Evolutionary conservation across 768 basidiomycete species (phyloP).

Genomic region (Crepidotus variabilis): DNA sequence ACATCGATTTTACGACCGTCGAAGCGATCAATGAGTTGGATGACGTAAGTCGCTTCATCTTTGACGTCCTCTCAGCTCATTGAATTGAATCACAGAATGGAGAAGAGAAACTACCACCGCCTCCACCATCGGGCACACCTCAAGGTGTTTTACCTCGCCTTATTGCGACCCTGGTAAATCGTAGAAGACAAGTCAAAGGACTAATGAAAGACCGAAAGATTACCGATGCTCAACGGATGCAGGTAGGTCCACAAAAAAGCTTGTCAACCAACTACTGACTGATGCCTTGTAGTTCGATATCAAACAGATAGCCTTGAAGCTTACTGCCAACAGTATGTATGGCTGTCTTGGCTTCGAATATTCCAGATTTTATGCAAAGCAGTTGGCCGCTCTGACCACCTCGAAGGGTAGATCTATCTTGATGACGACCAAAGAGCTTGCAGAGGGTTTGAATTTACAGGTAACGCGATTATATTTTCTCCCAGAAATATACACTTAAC

Average conservation of each 20-base stretch:
- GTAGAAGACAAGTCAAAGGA: constrained; percentile 86
- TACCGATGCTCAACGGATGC: constrained; percentile 71
- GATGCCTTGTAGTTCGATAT: constrained; percentile 73
- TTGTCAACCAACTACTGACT: too few relatives aligned
- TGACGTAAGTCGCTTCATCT: constrained; percentile 32
- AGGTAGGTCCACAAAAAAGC: constrained; percentile 42
- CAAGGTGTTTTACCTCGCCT: constrained; percentile 96
- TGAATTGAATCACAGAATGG: constrained; percentile 30
- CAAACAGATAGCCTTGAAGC: constrained; percentile 93
- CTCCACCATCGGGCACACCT: constrained; percentile 62
- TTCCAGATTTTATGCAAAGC: constrained; percentile 93
- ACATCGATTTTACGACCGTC: constrained; percentile 98
- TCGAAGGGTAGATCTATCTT: constrained; percentile 97
- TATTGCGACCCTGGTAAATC: constrained; percentile 92
- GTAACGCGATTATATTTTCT: constrained; percentile 42
- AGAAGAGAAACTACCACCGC: constrained; percentile 88
- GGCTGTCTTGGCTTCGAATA: constrained; percentile 98
- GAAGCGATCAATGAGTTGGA: constrained; percentile 60
- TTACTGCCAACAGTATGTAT: constrained; percentile 99
- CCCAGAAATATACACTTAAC: neutral
- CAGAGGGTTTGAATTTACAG: constrained; percentile 85
- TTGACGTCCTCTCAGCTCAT: neutral
- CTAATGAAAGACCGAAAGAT: constrained; percentile 88
- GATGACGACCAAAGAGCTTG: constrained; percentile 88
- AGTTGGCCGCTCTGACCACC: constrained; percentile 95